phyloP scores from a whole-genome alignment of 2,329 filamentous ascomycete genomes.

The Trichoderma asperellum region DNA sequence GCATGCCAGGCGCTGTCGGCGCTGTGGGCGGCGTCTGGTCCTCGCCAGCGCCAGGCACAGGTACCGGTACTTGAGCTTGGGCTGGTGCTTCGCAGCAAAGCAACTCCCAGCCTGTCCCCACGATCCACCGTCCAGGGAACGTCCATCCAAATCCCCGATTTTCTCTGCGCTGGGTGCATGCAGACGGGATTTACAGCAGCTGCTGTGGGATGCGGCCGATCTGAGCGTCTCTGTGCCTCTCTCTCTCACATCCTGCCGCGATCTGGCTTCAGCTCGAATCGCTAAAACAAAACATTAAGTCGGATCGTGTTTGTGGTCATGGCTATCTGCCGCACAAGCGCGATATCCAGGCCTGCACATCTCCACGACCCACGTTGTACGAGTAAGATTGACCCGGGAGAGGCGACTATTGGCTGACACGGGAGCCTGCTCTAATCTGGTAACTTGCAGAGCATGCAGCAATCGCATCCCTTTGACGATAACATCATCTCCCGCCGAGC shows the following conservation, averaged over 20 bases:
- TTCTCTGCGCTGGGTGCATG: slow-evolving; percentile 7
- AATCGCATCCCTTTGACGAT: slow-evolving; percentile 35
- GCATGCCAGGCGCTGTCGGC: neutral
- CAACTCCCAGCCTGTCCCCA: slow-evolving; percentile 23
- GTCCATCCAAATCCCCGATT: slow-evolving; percentile 21
- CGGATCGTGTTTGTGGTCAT: slow-evolving; percentile 15
- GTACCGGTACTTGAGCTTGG: neutral
- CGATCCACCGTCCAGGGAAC: slow-evolving; percentile 21
- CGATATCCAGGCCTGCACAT: slow-evolving; percentile 4
- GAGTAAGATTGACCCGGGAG: slow-evolving; percentile 15
- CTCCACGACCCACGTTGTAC: slow-evolving; percentile 24
- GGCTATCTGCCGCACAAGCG: slow-evolving; percentile 24
- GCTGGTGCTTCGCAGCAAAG: slow-evolving; percentile 5
- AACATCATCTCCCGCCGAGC: slow-evolving; percentile 6
- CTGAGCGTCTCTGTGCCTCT: neutral
- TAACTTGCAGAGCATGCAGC: slow-evolving; percentile 35
- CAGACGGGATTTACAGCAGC: slow-evolving; percentile 3
- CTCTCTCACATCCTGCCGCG: neutral
- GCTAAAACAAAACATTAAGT: neutral
- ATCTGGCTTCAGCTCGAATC: neutral
- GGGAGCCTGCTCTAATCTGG: slow-evolving; percentile 17
- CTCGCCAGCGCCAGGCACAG: slow-evolving; percentile 3
- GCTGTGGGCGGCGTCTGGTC: neutral
- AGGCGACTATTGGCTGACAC: slow-evolving; percentile 20
- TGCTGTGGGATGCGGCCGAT: slow-evolving; percentile 12